These are phyloP conservation scores for Stagonosporopsis chrysanthemi DNA, from an alignment of 2,329 filamentous ascomycete genomes.

Conservation along the genomic window DNA sequence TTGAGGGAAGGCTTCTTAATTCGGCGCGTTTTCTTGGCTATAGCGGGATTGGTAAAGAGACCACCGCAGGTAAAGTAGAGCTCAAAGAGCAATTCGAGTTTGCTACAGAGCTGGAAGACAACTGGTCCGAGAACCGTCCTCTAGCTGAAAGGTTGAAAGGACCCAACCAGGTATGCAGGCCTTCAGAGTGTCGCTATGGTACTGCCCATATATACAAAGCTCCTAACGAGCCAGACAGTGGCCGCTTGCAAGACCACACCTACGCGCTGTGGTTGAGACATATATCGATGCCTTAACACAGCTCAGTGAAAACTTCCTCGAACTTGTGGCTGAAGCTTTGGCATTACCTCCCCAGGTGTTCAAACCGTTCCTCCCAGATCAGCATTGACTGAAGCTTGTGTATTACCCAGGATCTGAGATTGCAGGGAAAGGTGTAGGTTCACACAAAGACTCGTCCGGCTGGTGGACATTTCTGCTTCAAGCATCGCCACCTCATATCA, in stretches of 20 bases:
- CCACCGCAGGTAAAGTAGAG: constrained; percentile 61
- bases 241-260: background rate
- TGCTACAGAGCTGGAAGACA: constrained; percentile 51
- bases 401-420: background rate
- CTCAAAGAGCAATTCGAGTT: constrained; percentile 66
- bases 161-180: background rate
- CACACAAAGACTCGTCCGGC: constrained; percentile 4
- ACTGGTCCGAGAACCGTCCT: background rate
- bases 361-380: background rate
- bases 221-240: background rate
- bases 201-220: background rate
- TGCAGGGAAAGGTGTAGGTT: background rate
- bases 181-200: too few relatives aligned
- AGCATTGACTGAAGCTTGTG: background rate
- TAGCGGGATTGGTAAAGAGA: constrained; percentile 62
- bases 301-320: background rate
- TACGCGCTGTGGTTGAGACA: background rate
- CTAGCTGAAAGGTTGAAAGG: background rate
- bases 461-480: constrained; percentile 4
- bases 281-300: background rate
- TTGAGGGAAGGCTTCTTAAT: constrained; percentile 48
- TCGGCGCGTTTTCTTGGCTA: constrained; percentile 68
- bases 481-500: background rate
- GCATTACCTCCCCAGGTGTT: background rate
- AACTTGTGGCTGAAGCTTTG: constrained; percentile 18